Conservation (phyloP, 31 red algal genomes). For the Bonnemaisonia californica region DNA sequence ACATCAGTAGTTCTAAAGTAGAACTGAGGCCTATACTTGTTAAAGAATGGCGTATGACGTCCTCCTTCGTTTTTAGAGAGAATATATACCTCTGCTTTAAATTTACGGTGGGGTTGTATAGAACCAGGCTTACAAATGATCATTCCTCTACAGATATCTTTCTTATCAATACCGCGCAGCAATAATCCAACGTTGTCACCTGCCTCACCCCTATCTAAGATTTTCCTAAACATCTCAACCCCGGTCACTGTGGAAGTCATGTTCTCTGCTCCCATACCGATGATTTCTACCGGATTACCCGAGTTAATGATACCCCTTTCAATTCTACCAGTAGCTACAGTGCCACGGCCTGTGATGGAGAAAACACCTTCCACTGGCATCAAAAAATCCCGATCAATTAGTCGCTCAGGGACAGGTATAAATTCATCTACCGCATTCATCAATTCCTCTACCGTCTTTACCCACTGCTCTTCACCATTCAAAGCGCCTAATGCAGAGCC, state of each 20-base stretch:
- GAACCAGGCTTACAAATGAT: slow-evolving; percentile 84
- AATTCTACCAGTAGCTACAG: slow-evolving; percentile 96
- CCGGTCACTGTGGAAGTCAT: slow-evolving; percentile 86
- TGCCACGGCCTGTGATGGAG: slow-evolving; percentile 97
- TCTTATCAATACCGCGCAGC: slow-evolving; percentile 87
- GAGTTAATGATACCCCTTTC: slow-evolving; percentile 89
- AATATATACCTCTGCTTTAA: slow-evolving; percentile 95
- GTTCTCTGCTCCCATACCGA: slow-evolving; percentile 90
- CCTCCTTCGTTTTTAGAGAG: slow-evolving; percentile 99
- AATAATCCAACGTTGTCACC: slow-evolving; percentile 96
- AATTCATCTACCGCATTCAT: slow-evolving; percentile 85
- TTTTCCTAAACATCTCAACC: slow-evolving; percentile 98
- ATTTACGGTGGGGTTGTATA: slow-evolving; percentile 84
- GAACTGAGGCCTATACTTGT: slow-evolving; percentile 93
- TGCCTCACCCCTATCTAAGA: slow-evolving; percentile 83
- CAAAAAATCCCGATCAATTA: slow-evolving; percentile 91
- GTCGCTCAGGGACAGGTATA: slow-evolving; percentile 88
- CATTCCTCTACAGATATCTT: slow-evolving; percentile 90
- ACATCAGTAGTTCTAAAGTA: slow-evolving; percentile 97
- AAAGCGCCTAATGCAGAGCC: slow-evolving; percentile 90
- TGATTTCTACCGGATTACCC: slow-evolving; percentile 91
- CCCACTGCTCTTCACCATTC: slow-evolving; percentile 72
- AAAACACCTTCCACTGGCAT: slow-evolving; percentile 96
- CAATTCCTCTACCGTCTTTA: slow-evolving; percentile 70
- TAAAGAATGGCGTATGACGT: slow-evolving; percentile 98